Base-by-base conservation (phyloP, 345 rosid species). In the Acer campestre region DNA sequence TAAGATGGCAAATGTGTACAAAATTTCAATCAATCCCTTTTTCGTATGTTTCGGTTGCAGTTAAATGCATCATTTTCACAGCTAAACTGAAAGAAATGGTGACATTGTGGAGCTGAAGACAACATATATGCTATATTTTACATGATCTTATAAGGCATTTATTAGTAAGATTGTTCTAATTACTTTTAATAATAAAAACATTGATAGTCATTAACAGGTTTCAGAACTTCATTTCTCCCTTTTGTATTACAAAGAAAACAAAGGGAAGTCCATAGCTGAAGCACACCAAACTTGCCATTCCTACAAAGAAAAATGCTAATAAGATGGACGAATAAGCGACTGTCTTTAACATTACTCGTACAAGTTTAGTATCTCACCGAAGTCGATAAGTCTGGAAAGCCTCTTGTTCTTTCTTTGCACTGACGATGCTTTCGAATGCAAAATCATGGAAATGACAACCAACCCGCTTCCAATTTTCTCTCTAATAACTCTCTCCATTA, bases 391-490 rank as follows among this genome's bases (percentile, higher is more conserved):
- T 74, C 70, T 74, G 42, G 77, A 58, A 8, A 77, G 4, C 44
- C 63, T 66, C 59, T 14, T 77, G 10, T 75, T 63, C 59, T 70
- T 82, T 35, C 77, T 38, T 40, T 70, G 23, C 13, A 35, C 58
- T 56, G 84, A 75, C 70, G 87, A 75, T 64, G 89, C 71, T 75
- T 58, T 7, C 61, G 86, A 79, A 65, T 91, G 97, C 83, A 92
- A 78, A 84, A 88, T 35, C 98, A 92, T 88, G 56, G 97, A 94
- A 78, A 80, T 64, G 10, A 81, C 69, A 0, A 91, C 97, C 72
- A 96, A 85, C 80, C 86, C 86, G 86, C 98, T 92, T 58, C 97
- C 97, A 20, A 83, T 84, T 85, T 90, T 93, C 88, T 92, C 97
- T 77, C 97, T 85, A 10, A 91, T 87, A 17, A 87, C 80, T 83